Evolutionary conservation across 129 eudicot species (phyloP).

Genomic region (Helichrysum umbraculigerum): DNA sequence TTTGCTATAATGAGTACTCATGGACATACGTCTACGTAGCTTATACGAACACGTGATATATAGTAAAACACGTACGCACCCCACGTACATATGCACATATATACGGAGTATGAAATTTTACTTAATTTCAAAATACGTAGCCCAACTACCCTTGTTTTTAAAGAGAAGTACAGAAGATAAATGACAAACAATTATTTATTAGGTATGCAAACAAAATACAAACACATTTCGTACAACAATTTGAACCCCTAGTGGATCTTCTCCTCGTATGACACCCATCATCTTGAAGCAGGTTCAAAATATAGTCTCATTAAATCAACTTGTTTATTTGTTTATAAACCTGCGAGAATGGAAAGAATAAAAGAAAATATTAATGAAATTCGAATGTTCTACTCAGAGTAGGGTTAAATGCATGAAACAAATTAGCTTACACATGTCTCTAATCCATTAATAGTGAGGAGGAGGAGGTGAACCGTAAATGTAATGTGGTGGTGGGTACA

Average conservation of each 20-base stretch:
- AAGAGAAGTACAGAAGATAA: too few species aligned
- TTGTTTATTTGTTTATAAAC: conserved; percentile 11
- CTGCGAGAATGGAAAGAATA: conserved; percentile 1
- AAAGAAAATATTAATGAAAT: background rate
- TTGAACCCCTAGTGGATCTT: background rate
- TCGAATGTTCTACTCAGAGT: background rate
- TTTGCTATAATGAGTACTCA: too few species aligned
- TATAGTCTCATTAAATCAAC: background rate
- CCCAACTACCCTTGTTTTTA: too few species aligned
- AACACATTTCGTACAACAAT: too few species aligned
- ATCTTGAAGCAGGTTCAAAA: conserved; percentile 4
- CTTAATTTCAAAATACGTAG: too few species aligned
- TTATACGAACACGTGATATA: too few species aligned
- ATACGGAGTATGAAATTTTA: too few species aligned
- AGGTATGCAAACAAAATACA: too few species aligned
- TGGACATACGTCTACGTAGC: too few species aligned
- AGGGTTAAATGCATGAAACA: background rate
- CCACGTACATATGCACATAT: too few species aligned
- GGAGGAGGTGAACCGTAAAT: conserved; percentile 15
- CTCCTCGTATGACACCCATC: background rate
- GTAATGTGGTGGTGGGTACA: conserved; percentile 24
- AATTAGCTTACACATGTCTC: background rate
- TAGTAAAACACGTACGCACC: too few species aligned
- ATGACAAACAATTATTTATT: too few species aligned
- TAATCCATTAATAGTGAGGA: background rate